phyloP scores from a whole-genome alignment of 202 grass and related monocot genomes.

The Saccharum hybrid region DNA sequence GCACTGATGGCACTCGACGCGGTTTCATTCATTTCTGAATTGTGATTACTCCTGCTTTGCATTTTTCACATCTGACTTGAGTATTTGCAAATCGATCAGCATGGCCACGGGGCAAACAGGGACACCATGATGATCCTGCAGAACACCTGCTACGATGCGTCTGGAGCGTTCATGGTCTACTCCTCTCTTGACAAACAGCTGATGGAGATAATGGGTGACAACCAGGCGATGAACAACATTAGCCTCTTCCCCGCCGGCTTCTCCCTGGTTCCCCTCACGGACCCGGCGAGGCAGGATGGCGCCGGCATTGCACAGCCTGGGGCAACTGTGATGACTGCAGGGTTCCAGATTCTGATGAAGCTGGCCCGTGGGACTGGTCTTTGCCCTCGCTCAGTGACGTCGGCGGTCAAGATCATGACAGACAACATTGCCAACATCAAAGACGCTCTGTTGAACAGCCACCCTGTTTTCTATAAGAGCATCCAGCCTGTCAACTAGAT shows the following conservation, averaged over 20 bases:
- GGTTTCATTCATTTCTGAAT: not conserved
- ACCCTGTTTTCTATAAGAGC: slow-evolving; percentile 11
- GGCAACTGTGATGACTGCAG: slow-evolving; percentile 50
- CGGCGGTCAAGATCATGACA: slow-evolving; percentile 20
- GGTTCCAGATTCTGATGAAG: slow-evolving; percentile 60
- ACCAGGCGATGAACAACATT: not conserved
- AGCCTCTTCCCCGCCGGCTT: slow-evolving; percentile 49
- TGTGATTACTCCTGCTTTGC: not conserved
- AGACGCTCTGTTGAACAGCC: slow-evolving; percentile 13
- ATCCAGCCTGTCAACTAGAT: not conserved
- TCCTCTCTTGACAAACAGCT: slow-evolving; percentile 37
- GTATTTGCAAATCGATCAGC: slow-evolving; percentile 14
- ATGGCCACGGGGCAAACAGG: not conserved
- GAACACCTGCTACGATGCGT: slow-evolving; percentile 52
- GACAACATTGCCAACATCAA: slow-evolving; percentile 31
- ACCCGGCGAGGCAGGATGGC: not conserved
- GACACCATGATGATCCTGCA: slow-evolving; percentile 57
- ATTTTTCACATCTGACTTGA: not conserved
- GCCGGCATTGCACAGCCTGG: slow-evolving; percentile 2
- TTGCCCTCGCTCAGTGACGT: slow-evolving; percentile 23
- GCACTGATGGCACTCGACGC: not conserved
- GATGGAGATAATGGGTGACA: slow-evolving; percentile 28
- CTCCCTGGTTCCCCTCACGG: slow-evolving; percentile 28
- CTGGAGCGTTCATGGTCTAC: slow-evolving; percentile 62
- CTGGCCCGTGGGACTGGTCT: slow-evolving; percentile 35